phyloP scores from a whole-genome alignment of 345 rosid species.

The Streptanthus diversifolius region DNA sequence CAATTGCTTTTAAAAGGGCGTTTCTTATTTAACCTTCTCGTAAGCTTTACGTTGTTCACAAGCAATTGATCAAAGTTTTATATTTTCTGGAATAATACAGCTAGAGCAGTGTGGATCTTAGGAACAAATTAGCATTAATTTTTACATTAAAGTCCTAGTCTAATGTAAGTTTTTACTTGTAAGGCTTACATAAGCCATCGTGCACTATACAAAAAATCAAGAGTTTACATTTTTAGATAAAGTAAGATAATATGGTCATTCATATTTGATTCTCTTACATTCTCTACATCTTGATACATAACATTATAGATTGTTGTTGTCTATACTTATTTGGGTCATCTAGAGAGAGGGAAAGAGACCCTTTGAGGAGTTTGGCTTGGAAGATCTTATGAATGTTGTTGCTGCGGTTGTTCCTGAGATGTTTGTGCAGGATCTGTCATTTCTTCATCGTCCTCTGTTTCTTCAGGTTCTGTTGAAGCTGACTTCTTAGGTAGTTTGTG shows the following conservation, averaged over 20 bases:
- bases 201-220: not conserved
- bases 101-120: not conserved
- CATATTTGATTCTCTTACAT: not conserved
- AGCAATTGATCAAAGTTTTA: no score
- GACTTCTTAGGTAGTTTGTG: constrained; percentile 70
- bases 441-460: constrained; percentile 77
- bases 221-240: not conserved
- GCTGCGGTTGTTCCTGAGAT: constrained; percentile 50
- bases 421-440: constrained; percentile 47
- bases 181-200: not conserved
- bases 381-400: constrained; percentile 45
- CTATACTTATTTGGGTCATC: constrained; percentile 44
- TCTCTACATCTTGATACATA: not conserved
- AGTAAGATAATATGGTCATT: not conserved
- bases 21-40: no score
- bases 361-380: constrained; percentile 50
- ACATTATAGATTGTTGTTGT: not conserved
- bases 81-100: no score
- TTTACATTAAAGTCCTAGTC: not conserved
- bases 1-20: no score
- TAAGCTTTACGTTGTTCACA: no score
- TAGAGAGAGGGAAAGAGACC: constrained; percentile 70
- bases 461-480: constrained; percentile 54
- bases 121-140: not conserved
- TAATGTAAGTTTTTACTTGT: no score